A percentile compares a stretch with the other conserved stretches of the same genome.
Evolutionary conservation across 2,329 filamentous ascomycete species (phyloP).

Genomic region (Cadophora sp.): DNA sequence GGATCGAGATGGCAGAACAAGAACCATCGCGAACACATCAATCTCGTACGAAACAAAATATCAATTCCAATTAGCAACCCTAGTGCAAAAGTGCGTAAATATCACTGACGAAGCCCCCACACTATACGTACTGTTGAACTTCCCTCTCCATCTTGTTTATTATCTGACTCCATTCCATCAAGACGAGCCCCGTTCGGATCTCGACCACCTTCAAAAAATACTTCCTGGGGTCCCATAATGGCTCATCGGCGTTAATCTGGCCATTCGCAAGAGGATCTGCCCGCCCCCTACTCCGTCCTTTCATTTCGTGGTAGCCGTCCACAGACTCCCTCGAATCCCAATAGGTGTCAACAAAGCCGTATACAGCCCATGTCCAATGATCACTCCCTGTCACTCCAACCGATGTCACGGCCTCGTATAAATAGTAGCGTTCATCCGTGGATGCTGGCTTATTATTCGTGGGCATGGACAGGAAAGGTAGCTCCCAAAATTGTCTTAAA

Average conservation of each 20-base stretch:
- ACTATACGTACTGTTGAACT: slow-evolving; percentile 21
- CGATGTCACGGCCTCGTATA: slow-evolving; percentile 27
- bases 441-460: slow-evolving; percentile 4
- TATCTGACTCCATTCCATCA: slow-evolving; percentile 27
- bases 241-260: slow-evolving; percentile 17
- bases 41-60: neutral
- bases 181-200: slow-evolving; percentile 19
- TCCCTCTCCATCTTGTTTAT: slow-evolving; percentile 14
- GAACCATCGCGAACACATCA: neutral
- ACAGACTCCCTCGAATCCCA: slow-evolving; percentile 22
- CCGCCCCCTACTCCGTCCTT: slow-evolving; percentile 10
- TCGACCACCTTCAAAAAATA: slow-evolving; percentile 28
- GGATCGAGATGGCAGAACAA: too few relatives aligned
- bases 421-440: neutral
- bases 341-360: slow-evolving; percentile 26
- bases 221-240: slow-evolving; percentile 26
- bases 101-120: neutral
- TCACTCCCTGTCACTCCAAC: slow-evolving; percentile 25
- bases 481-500: slow-evolving; percentile 20
- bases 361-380: slow-evolving; percentile 23
- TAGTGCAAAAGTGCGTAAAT: neutral
- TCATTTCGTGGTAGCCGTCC: slow-evolving; percentile 20
- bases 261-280: slow-evolving; percentile 26
- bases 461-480: slow-evolving; percentile 34
- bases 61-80: neutral